Percentiles rank a stretch among this genome's conserved stretches.
Evolutionary conservation across 768 basidiomycete species (phyloP).

Genomic region (Punctularia strigosozonata): DNA sequence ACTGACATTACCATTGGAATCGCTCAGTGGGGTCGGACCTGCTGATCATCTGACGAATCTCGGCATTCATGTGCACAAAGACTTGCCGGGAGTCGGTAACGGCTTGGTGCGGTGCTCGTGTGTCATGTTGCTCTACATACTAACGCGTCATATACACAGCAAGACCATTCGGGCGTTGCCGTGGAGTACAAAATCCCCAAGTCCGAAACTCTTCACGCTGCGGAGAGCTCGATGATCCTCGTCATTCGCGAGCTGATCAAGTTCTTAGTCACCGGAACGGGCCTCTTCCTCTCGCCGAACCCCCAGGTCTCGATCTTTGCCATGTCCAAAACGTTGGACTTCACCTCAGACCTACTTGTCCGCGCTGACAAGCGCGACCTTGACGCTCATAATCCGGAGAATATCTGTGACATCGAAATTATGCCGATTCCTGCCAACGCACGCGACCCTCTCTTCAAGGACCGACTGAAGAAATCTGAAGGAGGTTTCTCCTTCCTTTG

Average conservation of each 20-base stretch:
- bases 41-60: constrained; percentile 19
- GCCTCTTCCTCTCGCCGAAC: constrained; percentile 19
- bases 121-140: neutral
- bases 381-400: constrained; percentile 11
- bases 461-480: too few relatives aligned
- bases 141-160: constrained; percentile 13
- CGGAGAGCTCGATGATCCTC: constrained; percentile 15
- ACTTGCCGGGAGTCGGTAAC: constrained; percentile 22
- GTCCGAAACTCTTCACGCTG: constrained; percentile 18
- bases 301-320: constrained; percentile 21
- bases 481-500: constrained; percentile 11
- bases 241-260: constrained; percentile 19
- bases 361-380: constrained; percentile 1
- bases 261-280: constrained; percentile 22
- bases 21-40: constrained; percentile 35
- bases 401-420: constrained; percentile 28
- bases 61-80: constrained; percentile 17
- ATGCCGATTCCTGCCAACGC: constrained; percentile 18
- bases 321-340: constrained; percentile 16
- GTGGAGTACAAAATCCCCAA: constrained; percentile 21
- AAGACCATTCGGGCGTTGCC: constrained; percentile 27
- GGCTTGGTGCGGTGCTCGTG: constrained; percentile 15
- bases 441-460: constrained; percentile 2
- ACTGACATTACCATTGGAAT: neutral
- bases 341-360: constrained; percentile 6